A percentile compares a stretch with the other conserved stretches of the same genome.
These are phyloP conservation scores for Coniochaeta hoffmannii DNA, from an alignment of 2,329 filamentous ascomycete genomes.

Conservation along the genomic window DNA sequence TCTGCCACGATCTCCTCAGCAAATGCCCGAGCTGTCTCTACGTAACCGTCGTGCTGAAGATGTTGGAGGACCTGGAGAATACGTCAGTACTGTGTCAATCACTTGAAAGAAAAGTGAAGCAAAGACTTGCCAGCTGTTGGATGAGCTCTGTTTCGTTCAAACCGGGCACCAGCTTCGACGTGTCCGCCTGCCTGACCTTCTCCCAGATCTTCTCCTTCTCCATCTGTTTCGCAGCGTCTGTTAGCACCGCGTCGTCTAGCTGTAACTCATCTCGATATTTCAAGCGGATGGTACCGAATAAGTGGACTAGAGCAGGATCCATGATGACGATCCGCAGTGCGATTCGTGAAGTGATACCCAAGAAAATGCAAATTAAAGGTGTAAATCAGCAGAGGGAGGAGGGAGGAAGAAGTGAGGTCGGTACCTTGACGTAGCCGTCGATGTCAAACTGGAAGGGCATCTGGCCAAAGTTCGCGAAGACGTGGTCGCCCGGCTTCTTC, in stretches of 20 bases:
- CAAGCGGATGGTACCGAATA: too few relatives aligned
- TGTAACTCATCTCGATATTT: too few relatives aligned
- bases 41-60: slow-evolving; percentile 88
- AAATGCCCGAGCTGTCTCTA: slow-evolving; percentile 87
- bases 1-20: slow-evolving; percentile 71
- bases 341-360: too few relatives aligned
- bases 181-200: slow-evolving; percentile 50
- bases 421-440: slow-evolving; percentile 71
- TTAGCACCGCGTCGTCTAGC: too few relatives aligned
- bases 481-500: slow-evolving; percentile 55
- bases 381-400: neutral
- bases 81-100: slow-evolving; percentile 5
- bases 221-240: slow-evolving; percentile 41
- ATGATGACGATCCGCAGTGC: too few relatives aligned
- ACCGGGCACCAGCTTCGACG: slow-evolving; percentile 53
- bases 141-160: slow-evolving; percentile 71
- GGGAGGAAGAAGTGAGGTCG: slow-evolving; percentile 3
- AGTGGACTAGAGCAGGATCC: too few relatives aligned
- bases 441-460: slow-evolving; percentile 86
- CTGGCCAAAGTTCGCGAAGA: slow-evolving; percentile 61
- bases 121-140: slow-evolving; percentile 59
- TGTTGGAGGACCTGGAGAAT: slow-evolving; percentile 64
- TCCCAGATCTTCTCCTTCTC: slow-evolving; percentile 52
- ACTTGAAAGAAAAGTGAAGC: neutral
- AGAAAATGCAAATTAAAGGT: too few relatives aligned